phyloP scores from a whole-genome alignment of 208 protist genomes.

The Angomonas deanei region DNA sequence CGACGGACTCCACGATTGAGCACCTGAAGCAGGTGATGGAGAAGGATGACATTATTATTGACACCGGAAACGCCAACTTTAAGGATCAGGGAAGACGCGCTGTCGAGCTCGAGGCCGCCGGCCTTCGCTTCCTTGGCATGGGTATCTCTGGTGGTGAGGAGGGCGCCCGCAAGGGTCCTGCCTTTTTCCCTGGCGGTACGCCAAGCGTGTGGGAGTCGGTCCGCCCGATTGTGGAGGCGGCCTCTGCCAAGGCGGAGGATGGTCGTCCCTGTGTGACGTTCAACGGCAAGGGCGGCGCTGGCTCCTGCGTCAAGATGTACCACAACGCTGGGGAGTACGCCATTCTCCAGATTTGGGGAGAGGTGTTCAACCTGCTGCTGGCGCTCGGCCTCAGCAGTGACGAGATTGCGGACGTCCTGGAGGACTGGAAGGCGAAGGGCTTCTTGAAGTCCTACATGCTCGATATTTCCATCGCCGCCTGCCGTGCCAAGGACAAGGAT shows the following conservation, averaged over 20 bases:
- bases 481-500: slow-evolving; percentile 87
- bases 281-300: slow-evolving; percentile 95
- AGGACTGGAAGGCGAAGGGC: slow-evolving; percentile 91
- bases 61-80: slow-evolving; percentile 96
- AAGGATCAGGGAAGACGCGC: slow-evolving; percentile 92
- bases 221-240: slow-evolving; percentile 94
- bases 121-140: slow-evolving; percentile 93
- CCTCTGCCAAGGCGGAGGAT: slow-evolving; percentile 94
- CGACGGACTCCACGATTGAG: slow-evolving; percentile 95
- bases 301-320: slow-evolving; percentile 99
- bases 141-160: slow-evolving; percentile 99
- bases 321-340: slow-evolving; percentile 99
- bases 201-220: slow-evolving; percentile 89
- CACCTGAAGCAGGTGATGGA: slow-evolving; percentile 76
- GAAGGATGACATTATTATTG: slow-evolving; percentile 93
- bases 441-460: slow-evolving; percentile 97
- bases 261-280: slow-evolving; percentile 91
- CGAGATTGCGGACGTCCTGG: slow-evolving; percentile 90
- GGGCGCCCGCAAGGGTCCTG: slow-evolving; percentile 97
- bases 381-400: slow-evolving; percentile 87
- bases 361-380: slow-evolving; percentile 94
- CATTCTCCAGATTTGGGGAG: slow-evolving; percentile 97
- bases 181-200: slow-evolving; percentile 97
- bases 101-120: slow-evolving; percentile 71
- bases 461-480: slow-evolving; percentile 96